Percentiles rank a stretch among this genome's conserved stretches.
These are phyloP conservation scores for Neofusicoccum umdonicola DNA, from an alignment of 2,329 filamentous ascomycete species.

Conservation along the genomic window DNA sequence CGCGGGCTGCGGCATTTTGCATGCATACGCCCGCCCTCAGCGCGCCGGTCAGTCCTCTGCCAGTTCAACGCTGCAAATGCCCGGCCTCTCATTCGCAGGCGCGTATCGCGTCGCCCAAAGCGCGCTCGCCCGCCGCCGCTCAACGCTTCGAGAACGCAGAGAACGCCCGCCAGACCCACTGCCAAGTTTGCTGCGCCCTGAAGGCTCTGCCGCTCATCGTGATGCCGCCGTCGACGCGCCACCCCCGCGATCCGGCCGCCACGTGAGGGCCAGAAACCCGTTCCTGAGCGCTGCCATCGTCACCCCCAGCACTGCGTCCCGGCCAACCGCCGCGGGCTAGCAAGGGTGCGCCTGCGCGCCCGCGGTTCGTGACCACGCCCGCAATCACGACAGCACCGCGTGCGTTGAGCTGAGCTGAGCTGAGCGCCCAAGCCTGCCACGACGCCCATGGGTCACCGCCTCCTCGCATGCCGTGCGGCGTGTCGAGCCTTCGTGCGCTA, in stretches of 20 bases:
- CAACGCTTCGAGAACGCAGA: constrained; percentile 12
- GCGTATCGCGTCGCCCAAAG: not conserved
- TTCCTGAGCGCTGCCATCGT: not conserved
- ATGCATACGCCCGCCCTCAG: constrained; percentile 11
- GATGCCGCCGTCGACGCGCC: constrained; percentile 5
- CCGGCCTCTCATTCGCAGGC: constrained; percentile 8
- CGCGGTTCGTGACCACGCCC: not conserved
- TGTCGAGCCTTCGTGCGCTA: not conserved
- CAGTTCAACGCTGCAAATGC: not conserved
- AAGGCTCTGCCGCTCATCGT: constrained; percentile 8
- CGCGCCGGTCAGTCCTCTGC: constrained; percentile 11
- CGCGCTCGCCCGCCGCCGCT: not conserved
- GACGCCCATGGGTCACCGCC: constrained; percentile 4
- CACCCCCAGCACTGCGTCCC: not conserved
- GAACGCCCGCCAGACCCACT: not conserved
- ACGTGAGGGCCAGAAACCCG: constrained; percentile 5
- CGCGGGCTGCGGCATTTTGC: constrained; percentile 9
- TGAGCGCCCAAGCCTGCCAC: constrained; percentile 1
- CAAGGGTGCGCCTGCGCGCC: not conserved
- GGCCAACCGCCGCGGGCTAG: not conserved
- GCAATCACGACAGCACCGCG: not conserved
- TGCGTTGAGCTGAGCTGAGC: not conserved
- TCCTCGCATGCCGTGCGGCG: not conserved
- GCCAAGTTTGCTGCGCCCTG: constrained; percentile 5
- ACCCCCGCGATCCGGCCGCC: constrained; percentile 10